These are phyloP conservation scores for Xerocomus minutiporus DNA, from an alignment of 1,284 basidiomycete species.

Conservation along the genomic window DNA sequence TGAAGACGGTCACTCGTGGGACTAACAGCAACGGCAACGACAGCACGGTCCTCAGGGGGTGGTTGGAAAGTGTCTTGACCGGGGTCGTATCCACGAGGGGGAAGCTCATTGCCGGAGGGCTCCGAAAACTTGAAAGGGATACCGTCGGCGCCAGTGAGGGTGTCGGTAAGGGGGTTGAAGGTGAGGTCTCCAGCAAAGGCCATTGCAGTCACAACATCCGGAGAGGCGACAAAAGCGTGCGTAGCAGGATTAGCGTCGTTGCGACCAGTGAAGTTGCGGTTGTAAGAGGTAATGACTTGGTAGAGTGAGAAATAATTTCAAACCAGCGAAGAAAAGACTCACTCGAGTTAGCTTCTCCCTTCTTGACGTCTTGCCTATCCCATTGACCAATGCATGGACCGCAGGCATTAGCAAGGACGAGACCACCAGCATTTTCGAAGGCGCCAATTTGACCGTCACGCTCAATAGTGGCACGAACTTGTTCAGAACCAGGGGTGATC, in stretches of 20 bases:
- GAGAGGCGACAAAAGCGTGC: slow-evolving; percentile 97
- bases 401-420: slow-evolving; percentile 97
- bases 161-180: slow-evolving; percentile 96
- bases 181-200: slow-evolving; percentile 90
- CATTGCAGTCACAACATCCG: slow-evolving; percentile 97
- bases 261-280: slow-evolving; percentile 99
- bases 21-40: slow-evolving; percentile 83
- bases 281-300: slow-evolving; percentile 97
- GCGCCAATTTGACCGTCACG: slow-evolving; percentile 91
- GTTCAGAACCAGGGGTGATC: slow-evolving; percentile 97
- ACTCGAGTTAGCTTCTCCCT: slow-evolving; percentile 96
- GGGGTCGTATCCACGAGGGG: slow-evolving; percentile 91
- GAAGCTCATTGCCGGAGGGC: slow-evolving; percentile 88
- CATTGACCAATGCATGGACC: slow-evolving; percentile 99
- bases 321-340: slow-evolving; percentile 25
- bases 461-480: slow-evolving; percentile 95
- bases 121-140: slow-evolving; percentile 96
- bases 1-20: slow-evolving; percentile 94
- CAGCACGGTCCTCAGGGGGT: slow-evolving; percentile 82
- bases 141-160: slow-evolving; percentile 86
- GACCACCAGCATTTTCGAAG: slow-evolving; percentile 85
- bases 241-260: slow-evolving; percentile 99
- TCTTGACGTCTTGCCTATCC: slow-evolving; percentile 95
- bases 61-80: slow-evolving; percentile 97
- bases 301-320: slow-evolving; percentile 7